A percentile compares a stretch with the other conserved stretches of the same genome.
These are phyloP conservation scores for Barnettozyma populi DNA, from an alignment of 805 yeast species.

Conservation along the genomic window DNA sequence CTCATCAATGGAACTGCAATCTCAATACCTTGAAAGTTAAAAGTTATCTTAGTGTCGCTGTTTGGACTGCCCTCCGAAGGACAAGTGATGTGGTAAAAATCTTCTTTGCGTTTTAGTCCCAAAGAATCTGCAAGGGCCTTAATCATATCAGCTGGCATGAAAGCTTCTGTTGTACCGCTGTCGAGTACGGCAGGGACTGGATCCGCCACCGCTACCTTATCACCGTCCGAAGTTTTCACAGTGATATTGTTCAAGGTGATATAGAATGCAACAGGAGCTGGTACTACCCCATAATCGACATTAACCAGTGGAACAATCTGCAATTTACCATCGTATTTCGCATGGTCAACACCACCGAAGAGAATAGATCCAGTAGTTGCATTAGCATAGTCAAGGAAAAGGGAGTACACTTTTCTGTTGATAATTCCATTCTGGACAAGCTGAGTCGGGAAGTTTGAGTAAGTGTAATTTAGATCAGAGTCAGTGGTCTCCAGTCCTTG, in stretches of 20 bases:
- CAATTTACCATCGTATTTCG: background rate
- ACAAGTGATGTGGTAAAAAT: background rate
- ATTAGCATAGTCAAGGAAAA: background rate
- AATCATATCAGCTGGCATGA: background rate
- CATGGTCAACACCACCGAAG: background rate
- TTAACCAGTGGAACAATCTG: background rate
- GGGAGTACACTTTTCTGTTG: background rate
- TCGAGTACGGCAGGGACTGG: background rate
- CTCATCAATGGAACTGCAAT: background rate
- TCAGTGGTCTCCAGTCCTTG: background rate
- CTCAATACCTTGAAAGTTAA: background rate
- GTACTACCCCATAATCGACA: too few species aligned
- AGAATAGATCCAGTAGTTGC: background rate
- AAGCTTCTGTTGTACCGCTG: background rate
- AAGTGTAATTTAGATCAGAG: background rate
- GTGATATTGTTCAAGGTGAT: background rate
- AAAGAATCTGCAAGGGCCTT: background rate
- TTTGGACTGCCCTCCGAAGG: background rate
- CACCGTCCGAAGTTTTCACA: background rate
- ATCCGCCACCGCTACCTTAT: too few species aligned
- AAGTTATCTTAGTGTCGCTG: background rate
- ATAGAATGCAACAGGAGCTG: background rate
- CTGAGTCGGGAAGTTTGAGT: background rate
- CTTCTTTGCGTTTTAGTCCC: background rate
- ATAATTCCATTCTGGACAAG: background rate